Percentiles rank a stretch among this genome's conserved stretches.
Conservation (phyloP, 108 stramenopile species). For the Cyclotella cryptica region DNA sequence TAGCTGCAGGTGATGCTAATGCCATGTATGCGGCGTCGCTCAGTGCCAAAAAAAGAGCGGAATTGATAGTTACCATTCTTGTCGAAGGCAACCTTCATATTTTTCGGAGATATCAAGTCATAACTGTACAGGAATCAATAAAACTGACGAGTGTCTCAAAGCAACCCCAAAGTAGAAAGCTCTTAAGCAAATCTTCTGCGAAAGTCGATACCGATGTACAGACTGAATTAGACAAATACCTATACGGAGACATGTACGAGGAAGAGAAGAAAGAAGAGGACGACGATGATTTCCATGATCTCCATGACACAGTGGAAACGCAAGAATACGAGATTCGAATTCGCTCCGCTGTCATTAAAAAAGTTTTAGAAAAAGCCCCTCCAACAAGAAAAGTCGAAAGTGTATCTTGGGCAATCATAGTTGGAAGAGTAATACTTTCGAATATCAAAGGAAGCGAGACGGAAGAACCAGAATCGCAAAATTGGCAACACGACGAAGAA, state of each 20-base stretch:
- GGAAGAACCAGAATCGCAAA: neutral
- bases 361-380: neutral
- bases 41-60: conserved; percentile 9
- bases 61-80: conserved; percentile 38
- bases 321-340: conserved; percentile 43
- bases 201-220: conserved; percentile 24
- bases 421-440: neutral
- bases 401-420: conserved; percentile 3
- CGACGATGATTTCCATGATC: neutral
- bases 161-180: conserved; percentile 25
- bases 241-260: conserved; percentile 43
- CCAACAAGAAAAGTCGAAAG: neutral
- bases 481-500: neutral
- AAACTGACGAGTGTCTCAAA: conserved; percentile 21
- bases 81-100: conserved; percentile 32
- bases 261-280: conserved; percentile 32
- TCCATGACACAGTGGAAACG: conserved; percentile 19
- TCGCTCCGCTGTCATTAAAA: conserved; percentile 27
- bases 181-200: conserved; percentile 11
- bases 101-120: conserved; percentile 46
- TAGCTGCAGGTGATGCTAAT: neutral
- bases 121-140: conserved; percentile 36
- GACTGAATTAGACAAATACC: conserved; percentile 37
- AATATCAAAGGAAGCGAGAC: conserved; percentile 2
- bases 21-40: neutral